Evolutionary conservation across 257 asterid genomes (phyloP), one percentile per base, ranked within the genome.

Genomic region (Lantana camara): DNA sequence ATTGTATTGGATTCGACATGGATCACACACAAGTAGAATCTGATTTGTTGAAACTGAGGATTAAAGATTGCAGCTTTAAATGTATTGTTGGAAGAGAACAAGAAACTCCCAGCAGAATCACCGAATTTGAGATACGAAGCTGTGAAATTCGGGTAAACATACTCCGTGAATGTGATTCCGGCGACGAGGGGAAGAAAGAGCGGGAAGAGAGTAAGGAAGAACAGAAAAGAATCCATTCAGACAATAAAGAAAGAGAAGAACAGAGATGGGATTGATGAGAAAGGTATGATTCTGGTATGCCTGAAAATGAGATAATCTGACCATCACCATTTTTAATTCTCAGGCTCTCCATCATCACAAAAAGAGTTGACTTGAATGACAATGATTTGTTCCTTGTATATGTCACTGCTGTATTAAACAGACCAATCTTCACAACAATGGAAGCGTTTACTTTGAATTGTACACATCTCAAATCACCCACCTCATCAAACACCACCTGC

Each of bases 61-160:
- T 79, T 82, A 63, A 55, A 71, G 60, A 90, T 77, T 64, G 88
- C 66, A 16, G 88, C 96, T 55, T 72, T 71, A 62, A 80, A 88
- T 1, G 89, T 70, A 21, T 82, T 83, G 69, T 85, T 82, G 0
- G 68, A 32, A 1, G 97, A 88, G 49, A 60, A 48, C 64, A 90
- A 70, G 81, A 90, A 90, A 3, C 77, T 64, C 14, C 95, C 95
- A 0, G 71, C 14, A 65, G 34, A 16, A 49, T 85, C 80, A 0
- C 76, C 52, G 46, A 67, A 77, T 16, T 16, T 57, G 57, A 75
- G 53, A 66, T 75, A 54, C 0, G 92, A 56, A 22, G 86, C 84
- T 21, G 83, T 80, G 67, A 83, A 83, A 30, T 82, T 83, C 5
- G 95, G 92, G 68, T 82, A 80, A 11, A 74, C 64, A 45, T 76